These are phyloP conservation scores for Tulasnella sp. DNA, from an alignment of 768 basidiomycete genomes.

Conservation along the genomic window DNA sequence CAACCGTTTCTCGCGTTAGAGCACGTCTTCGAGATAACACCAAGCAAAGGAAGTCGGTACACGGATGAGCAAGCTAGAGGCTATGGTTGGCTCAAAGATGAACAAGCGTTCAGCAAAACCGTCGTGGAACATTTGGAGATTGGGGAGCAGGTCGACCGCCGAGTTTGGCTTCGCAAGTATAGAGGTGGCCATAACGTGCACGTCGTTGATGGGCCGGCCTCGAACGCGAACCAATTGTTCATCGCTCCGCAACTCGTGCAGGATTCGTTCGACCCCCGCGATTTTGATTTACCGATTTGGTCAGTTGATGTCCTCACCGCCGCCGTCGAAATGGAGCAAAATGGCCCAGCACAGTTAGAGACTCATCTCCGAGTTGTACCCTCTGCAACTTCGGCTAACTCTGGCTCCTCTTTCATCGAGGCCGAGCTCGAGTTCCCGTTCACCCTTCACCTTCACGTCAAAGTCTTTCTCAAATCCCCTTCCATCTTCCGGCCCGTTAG, in stretches of 20 bases:
- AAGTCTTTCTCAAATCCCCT: background rate
- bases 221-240: background rate
- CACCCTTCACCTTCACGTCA: conserved; percentile 3
- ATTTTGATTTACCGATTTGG: background rate
- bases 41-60: background rate
- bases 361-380: background rate
- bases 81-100: background rate
- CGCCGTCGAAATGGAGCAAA: background rate
- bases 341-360: background rate
- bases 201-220: background rate
- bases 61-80: background rate
- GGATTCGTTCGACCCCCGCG: background rate
- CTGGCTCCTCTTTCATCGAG: too few species aligned
- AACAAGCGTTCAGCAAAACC: background rate
- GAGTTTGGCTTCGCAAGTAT: background rate
- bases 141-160: background rate
- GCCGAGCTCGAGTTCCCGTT: background rate
- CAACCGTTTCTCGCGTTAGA: background rate
- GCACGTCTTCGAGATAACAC: background rate
- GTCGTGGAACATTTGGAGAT: background rate
- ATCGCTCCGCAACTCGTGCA: background rate
- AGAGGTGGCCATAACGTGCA: background rate
- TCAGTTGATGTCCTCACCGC: background rate
- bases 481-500: background rate
- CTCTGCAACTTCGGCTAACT: background rate